Evolutionary conservation across 495 filamentous ascomycete species (phyloP).

Genomic region (Neurospora intermedia): DNA sequence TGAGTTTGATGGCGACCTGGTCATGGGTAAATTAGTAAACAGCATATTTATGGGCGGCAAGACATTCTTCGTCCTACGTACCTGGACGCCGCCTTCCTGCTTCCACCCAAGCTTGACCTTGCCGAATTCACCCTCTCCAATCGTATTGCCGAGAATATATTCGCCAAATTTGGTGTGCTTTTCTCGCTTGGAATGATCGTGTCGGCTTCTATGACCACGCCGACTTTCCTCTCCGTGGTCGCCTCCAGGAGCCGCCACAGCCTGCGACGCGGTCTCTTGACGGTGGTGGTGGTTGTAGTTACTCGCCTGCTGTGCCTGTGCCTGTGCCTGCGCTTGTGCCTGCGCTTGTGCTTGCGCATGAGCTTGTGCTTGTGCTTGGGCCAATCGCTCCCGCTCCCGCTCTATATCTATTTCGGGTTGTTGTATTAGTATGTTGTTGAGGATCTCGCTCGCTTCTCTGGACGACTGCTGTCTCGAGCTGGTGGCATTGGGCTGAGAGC

Average conservation of each 20-base stretch:
- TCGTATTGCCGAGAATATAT: constrained; percentile 91
- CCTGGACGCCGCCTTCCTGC: constrained; percentile 76
- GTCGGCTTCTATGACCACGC: constrained; percentile 56
- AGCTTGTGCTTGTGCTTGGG: constrained; percentile 43
- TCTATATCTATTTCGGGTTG: constrained; percentile 71
- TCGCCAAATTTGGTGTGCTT: constrained; percentile 90
- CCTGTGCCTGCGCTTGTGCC: neutral
- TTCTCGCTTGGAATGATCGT: constrained; percentile 56
- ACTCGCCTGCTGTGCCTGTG: neutral
- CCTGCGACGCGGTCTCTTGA: constrained; percentile 43
- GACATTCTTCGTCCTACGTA: constrained; percentile 21
- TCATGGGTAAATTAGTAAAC: neutral
- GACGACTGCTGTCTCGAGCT: constrained; percentile 38
- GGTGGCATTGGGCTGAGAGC: constrained; percentile 22
- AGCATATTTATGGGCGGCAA: neutral
- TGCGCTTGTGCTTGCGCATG: neutral
- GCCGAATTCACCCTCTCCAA: constrained; percentile 96
- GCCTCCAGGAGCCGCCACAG: constrained; percentile 38
- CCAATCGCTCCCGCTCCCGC: constrained; percentile 62
- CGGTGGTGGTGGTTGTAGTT: neutral
- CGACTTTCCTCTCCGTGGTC: constrained; percentile 52
- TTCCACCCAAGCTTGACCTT: constrained; percentile 99
- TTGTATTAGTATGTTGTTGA: constrained; percentile 67
- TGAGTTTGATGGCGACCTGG: constrained; percentile 95
- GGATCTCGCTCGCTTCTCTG: constrained; percentile 57